Conservation (phyloP, 345 rosid genomes). For the Carallia pectinifolia region DNA sequence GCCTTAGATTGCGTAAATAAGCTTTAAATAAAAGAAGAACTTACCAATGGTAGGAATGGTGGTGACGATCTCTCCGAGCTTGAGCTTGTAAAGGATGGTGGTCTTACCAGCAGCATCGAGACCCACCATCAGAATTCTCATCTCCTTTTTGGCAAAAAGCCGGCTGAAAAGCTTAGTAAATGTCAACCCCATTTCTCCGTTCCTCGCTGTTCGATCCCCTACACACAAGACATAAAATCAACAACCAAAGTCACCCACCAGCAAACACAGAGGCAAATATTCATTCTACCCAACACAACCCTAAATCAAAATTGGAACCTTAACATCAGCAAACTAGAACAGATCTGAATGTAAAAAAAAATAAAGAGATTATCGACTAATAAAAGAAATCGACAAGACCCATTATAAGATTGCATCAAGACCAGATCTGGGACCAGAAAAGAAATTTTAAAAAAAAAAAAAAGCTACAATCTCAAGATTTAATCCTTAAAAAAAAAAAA, state of each 20-base stretch:
- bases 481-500: too few species aligned
- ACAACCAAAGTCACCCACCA: not conserved
- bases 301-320: not conserved
- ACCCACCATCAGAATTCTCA: constrained; percentile 7
- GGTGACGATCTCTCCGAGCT: constrained; percentile 2
- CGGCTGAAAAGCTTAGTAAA: constrained; percentile 7
- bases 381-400: too few species aligned
- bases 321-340: too few species aligned
- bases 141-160: constrained; percentile 6
- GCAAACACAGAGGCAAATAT: not conserved
- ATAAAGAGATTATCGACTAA: too few species aligned
- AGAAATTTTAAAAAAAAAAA: too few species aligned
- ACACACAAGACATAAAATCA: not conserved
- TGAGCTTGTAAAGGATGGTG: constrained; percentile 4
- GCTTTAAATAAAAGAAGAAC: not conserved
- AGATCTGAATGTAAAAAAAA: too few species aligned
- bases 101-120: constrained; percentile 5
- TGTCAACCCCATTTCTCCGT: constrained; percentile 7
- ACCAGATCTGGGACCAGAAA: too few species aligned
- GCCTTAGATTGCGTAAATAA: not conserved
- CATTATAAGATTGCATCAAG: too few species aligned
- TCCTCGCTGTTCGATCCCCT: not conserved
- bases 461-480: too few species aligned
- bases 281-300: not conserved
- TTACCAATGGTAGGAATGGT: constrained; percentile 7